Base-by-base conservation (phyloP, 164 flowering plant species). In the Chloranthus sessilifolius region DNA sequence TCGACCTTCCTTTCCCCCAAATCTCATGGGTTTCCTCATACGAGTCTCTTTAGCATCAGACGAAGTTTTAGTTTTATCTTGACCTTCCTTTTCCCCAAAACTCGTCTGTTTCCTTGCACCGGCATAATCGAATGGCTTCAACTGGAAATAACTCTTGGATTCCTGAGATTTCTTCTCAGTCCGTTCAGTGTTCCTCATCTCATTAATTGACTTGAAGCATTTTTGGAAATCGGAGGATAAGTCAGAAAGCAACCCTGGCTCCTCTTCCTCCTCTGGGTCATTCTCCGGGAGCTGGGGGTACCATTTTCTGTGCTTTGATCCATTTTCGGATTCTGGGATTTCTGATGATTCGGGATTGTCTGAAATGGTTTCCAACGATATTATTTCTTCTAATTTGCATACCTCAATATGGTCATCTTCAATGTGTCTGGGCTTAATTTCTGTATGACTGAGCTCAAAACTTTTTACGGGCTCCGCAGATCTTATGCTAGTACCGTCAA, bases 61-160 rank as follows among this genome's bases (percentile, higher is more conserved):
- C n/a, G n/a, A n/a, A n/a, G n/a, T n/a, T n/a, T n/a, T n/a, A n/a
- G n/a, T n/a, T n/a, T n/a, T n/a, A n/a, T n/a, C n/a, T n/a, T n/a
- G n/a, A 15, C 42, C 67, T 1, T 46, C 21, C 27, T 47, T 26
- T 33, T 39, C 34, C 28, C 82, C 83, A 55, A 83, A 74, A 40
- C 21, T 63, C 12, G 66, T 49, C 14, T 64, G 58, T 56, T 68
- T 64, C 64, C 79, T 80, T 10, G 95, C 94, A 9, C 87, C 76
- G 52, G 73, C 84, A 65, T 84, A 88, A 59, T 88, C 86, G 47
- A 82, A 88, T 8, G 92, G 92, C 74, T 75, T 66, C 20, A 87
- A 23, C 65, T n/a, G 19, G 25, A 30, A 16, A 43, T 10, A 11
- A 23, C 10, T 41, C 47, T n/a, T n/a, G n/a, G n/a, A n/a, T 42